Conservation (phyloP, 1,284 basidiomycete genomes). For the Leccinum solheimii region DNA sequence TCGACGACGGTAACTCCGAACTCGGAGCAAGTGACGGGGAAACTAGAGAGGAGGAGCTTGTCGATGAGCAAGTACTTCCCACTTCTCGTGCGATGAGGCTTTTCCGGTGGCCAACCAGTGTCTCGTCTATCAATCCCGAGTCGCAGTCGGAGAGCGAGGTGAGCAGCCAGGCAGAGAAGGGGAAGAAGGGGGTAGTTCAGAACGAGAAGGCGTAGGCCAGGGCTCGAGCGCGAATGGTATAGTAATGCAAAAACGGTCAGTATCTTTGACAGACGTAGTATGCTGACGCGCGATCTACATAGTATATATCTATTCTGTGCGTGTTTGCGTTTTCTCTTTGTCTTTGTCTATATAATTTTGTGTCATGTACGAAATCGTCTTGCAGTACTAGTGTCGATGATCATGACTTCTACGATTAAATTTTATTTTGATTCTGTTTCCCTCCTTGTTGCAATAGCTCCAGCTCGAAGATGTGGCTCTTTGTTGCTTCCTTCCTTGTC, state of each 20-base stretch:
- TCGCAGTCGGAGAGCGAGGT: slow-evolving; percentile 23
- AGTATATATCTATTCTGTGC: background rate
- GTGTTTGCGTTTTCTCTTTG: background rate
- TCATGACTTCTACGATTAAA: background rate
- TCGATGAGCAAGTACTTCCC: slow-evolving; percentile 67
- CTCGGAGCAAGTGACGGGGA: slow-evolving; percentile 49
- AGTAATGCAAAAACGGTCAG: background rate
- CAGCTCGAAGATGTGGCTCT: no score
- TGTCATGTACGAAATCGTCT: background rate
- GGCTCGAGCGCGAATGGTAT: background rate
- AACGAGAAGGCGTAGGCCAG: background rate
- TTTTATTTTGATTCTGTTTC: background rate
- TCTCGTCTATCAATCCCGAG: slow-evolving; percentile 60
- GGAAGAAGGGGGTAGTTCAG: slow-evolving; percentile 22
- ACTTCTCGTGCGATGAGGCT: slow-evolving; percentile 72
- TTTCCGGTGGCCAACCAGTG: slow-evolving; percentile 60
- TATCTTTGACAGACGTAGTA: background rate
- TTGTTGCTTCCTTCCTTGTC: no score
- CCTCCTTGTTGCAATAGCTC: no score
- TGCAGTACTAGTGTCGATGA: background rate
- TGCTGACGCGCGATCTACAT: background rate
- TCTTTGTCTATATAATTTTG: background rate
- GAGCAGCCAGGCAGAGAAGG: slow-evolving; percentile 24
- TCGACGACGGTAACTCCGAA: slow-evolving; percentile 43
- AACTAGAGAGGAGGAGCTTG: slow-evolving; percentile 77